phyloP scores from a whole-genome alignment of 257 asterid species.

The Fraxinus quadrangulata region DNA sequence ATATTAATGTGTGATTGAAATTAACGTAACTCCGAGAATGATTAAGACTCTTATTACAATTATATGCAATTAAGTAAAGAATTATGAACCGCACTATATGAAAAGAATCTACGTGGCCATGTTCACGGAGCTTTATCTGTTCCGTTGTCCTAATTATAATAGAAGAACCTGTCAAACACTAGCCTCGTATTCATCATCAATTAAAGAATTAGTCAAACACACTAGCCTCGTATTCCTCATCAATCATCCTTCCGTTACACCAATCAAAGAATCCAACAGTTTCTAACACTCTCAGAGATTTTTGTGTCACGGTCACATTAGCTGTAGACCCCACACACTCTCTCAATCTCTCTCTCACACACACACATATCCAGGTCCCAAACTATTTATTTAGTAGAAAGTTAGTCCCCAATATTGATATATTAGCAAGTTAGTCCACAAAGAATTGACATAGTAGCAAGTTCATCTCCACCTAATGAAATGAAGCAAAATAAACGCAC shows the following conservation, averaged over 20 bases:
- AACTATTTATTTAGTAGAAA: not conserved
- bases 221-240: not conserved
- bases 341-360: not conserved
- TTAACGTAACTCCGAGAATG: no score
- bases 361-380: not conserved
- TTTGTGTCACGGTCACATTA: not conserved
- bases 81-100: no score
- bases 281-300: not conserved
- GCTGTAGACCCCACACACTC: not conserved
- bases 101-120: no score
- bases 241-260: not conserved
- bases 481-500: not conserved
- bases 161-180: not conserved
- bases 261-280: not conserved
- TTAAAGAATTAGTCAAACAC: not conserved
- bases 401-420: not conserved
- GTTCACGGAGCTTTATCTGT: no score
- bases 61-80: no score
- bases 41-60: no score
- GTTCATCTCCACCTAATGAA: not conserved
- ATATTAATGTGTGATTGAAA: no score
- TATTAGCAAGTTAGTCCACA: not conserved
- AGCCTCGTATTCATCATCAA: not conserved
- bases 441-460: not conserved
- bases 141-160: no score